These are phyloP conservation scores for Neocatenulostroma microsporum DNA, from an alignment of 2,329 filamentous ascomycete species.

Conservation along the genomic window DNA sequence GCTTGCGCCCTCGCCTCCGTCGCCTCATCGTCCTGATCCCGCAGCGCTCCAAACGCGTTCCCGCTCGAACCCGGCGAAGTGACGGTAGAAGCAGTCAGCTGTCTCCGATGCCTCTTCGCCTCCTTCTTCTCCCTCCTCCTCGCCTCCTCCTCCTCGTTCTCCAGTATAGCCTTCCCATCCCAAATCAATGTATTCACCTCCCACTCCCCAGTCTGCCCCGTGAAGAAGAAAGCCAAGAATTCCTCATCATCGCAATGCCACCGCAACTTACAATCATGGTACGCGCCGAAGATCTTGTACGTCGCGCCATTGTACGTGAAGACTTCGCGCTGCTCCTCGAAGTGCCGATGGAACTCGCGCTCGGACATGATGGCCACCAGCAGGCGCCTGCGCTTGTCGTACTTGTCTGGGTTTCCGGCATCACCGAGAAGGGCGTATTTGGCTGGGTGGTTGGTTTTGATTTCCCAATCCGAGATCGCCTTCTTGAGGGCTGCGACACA, in stretches of 20 bases:
- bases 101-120: slow-evolving; percentile 8
- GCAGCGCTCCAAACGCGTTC: background rate
- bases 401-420: background rate
- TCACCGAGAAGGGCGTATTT: slow-evolving; percentile 3
- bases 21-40: background rate
- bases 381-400: background rate
- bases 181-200: background rate
- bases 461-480: background rate
- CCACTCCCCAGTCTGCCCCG: background rate
- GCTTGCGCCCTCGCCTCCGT: background rate
- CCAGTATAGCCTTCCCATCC: background rate
- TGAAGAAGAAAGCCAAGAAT: background rate
- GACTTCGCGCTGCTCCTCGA: background rate
- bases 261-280: background rate
- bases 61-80: background rate
- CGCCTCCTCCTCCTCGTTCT: background rate
- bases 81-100: background rate
- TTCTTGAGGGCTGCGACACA: background rate
- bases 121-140: slow-evolving; percentile 3
- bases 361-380: slow-evolving; percentile 1
- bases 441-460: background rate
- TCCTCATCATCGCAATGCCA: background rate
- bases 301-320: background rate
- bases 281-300: slow-evolving; percentile 4
- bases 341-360: background rate